Base-by-base conservation (phyloP, 202 grass and related monocot species). In the Tripidium arundinaceum region DNA sequence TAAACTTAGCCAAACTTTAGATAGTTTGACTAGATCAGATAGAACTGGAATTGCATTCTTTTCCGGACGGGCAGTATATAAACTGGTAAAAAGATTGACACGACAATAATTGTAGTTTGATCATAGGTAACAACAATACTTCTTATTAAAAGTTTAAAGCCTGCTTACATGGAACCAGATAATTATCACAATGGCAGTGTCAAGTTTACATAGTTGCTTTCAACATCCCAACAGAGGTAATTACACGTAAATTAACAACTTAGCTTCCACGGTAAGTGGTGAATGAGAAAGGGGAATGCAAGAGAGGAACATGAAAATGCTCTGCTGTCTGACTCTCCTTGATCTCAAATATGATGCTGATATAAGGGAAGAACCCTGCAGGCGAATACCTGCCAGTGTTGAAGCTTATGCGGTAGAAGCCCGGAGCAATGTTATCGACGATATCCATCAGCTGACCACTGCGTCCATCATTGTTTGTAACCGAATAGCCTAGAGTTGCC, bases 181-280 rank as follows among this genome's bases (percentile, higher is more conserved):
- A 41, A 40, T 29, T 57, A 57, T 68, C 76, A 39, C 12, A 68
- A 38, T 0, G 46, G 31, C 19, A 55, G 47, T 29, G 45, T 27
- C 45, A 27, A 40, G 45, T 68, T 79, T 54, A 55, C 77, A 79
- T 8, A 26, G 9, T 3, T 55, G 33, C 26, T 67, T 79, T 58
- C 4, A 79, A 55, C 33, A 55, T 58, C 22, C 24, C 47, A 40
- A 27, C 33, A 80, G 34, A 80, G 38, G 36, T 42, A 70, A 28
- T 70, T n/a, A 70, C 65, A 70, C 2, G 16, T 14, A 39, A 6
- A 42, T 62, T 26, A 8, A 68, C n/a, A 43, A 22, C 31, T 82
- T 93, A 99, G 84, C 90, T 99, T 31, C 92, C 96, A 79, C 96
- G 90, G 41, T 91, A 95, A 80, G 96, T 95, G 80, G 90, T 90